phyloP scores from a whole-genome alignment of 2,329 filamentous ascomycete genomes.

The Calonectria pseudoreteaudii region DNA sequence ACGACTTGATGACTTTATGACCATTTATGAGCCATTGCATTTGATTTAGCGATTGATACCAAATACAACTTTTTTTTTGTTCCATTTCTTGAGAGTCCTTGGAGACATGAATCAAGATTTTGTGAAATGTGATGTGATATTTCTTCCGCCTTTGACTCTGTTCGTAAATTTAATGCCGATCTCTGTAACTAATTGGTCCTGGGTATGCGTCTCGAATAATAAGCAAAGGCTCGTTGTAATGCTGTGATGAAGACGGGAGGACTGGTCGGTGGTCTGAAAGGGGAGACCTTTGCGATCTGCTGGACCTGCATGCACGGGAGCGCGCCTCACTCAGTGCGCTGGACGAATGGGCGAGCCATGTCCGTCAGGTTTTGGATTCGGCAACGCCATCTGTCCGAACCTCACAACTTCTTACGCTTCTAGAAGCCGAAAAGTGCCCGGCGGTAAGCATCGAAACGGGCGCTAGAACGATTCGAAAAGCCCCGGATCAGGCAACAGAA shows the following conservation, averaged over 20 bases:
- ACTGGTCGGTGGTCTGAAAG: neutral
- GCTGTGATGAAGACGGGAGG: neutral
- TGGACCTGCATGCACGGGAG: neutral
- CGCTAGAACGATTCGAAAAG: constrained; percentile 5
- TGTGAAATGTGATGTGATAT: neutral
- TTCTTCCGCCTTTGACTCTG: neutral
- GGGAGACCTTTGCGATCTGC: neutral
- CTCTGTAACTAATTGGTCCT: too few relatives aligned
- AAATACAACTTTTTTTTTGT: neutral
- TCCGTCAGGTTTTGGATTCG: neutral
- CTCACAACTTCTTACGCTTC: neutral
- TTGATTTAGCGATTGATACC: neutral
- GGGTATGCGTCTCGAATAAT: neutral
- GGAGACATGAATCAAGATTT: too few relatives aligned
- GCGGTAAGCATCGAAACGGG: neutral
- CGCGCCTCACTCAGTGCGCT: neutral
- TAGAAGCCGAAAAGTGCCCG: neutral
- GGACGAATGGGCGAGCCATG: neutral
- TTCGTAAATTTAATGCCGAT: neutral
- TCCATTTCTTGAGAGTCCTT: neutral
- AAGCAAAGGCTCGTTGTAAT: too few relatives aligned
- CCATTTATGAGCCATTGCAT: neutral
- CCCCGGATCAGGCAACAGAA: neutral
- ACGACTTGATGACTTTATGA: neutral
- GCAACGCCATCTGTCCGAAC: neutral